A percentile compares a stretch with the other conserved stretches of the same genome.
Conservation (phyloP, 768 basidiomycete genomes). For the Termitomyces sp. region DNA sequence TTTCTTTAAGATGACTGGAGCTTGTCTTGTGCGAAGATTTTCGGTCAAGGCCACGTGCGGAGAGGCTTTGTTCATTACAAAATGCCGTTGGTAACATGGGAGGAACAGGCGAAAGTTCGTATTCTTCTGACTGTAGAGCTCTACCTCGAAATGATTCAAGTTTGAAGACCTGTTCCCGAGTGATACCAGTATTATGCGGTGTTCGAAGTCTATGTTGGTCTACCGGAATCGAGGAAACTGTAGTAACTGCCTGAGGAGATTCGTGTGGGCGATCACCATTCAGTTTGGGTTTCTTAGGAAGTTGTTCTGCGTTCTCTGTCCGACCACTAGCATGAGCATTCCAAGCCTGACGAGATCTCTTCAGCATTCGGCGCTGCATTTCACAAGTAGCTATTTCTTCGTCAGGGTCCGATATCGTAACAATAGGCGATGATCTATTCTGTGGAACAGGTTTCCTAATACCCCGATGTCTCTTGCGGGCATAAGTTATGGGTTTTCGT, state of each 20-base stretch:
- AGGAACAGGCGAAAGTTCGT: slow-evolving; percentile 14
- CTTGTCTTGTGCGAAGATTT: slow-evolving; percentile 10
- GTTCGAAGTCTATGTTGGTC: slow-evolving; percentile 8
- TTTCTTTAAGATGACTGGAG: slow-evolving; percentile 19
- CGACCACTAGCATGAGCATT: not conserved
- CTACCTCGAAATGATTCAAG: slow-evolving; percentile 11
- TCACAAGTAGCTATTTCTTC: slow-evolving; percentile 10
- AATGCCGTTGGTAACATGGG: not conserved
- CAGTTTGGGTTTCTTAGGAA: slow-evolving; percentile 10
- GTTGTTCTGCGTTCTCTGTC: not conserved
- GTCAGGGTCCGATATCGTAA: slow-evolving; percentile 7
- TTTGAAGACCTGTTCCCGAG: slow-evolving; percentile 12
- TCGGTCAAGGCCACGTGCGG: not conserved
- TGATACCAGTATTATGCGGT: slow-evolving; percentile 12
- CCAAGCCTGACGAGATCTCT: slow-evolving; percentile 13
- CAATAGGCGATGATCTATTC: slow-evolving; percentile 8
- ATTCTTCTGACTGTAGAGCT: slow-evolving; percentile 2
- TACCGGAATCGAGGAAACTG: not conserved
- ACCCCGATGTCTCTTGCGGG: slow-evolving; percentile 9
- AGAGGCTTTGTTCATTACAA: not conserved
- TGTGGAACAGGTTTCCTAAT: not conserved
- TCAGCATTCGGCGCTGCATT: slow-evolving; percentile 14
- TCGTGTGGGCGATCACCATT: not conserved
- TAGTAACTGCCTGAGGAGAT: not conserved
- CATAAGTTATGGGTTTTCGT: slow-evolving; percentile 17